These are phyloP conservation scores for Rhodotorula toruloides DNA, from an alignment of 768 basidiomycete genomes.

Conservation along the genomic window DNA sequence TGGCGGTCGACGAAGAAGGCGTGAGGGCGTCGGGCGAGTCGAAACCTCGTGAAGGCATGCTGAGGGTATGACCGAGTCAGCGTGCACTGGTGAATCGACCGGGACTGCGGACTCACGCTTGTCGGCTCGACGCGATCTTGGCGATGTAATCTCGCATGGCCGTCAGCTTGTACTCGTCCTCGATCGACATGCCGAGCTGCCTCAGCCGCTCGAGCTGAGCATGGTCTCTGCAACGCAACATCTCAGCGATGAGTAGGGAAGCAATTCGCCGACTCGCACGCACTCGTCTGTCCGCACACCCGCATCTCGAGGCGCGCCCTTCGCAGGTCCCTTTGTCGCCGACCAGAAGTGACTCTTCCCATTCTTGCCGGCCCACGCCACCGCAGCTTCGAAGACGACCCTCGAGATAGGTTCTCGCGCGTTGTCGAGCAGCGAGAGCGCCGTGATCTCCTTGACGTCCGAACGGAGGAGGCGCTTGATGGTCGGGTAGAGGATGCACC, in stretches of 20 bases:
- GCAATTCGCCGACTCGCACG: constrained; percentile 39
- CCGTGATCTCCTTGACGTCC: constrained; percentile 70
- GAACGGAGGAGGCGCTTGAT: constrained; percentile 77
- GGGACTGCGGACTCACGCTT: constrained; percentile 51
- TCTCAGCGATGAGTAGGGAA: neutral
- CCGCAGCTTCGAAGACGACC: constrained; percentile 74
- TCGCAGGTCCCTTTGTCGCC: neutral
- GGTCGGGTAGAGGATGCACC: constrained; percentile 95
- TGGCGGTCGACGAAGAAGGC: constrained; percentile 4
- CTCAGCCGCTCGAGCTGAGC: constrained; percentile 68
- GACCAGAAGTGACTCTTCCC: constrained; percentile 65
- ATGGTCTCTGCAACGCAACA: constrained; percentile 61
- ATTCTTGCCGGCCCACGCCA: constrained; percentile 80
- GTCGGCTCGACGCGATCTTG: constrained; percentile 81
- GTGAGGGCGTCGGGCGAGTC: constrained; percentile 11
- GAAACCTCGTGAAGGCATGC: constrained; percentile 11
- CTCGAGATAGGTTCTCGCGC: constrained; percentile 68
- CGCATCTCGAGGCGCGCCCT: constrained; percentile 34
- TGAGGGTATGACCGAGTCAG: neutral
- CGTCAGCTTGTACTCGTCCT: constrained; percentile 78
- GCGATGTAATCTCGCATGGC: constrained; percentile 85
- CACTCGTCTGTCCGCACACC: constrained; percentile 59
- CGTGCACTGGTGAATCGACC: neutral
- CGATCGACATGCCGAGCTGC: constrained; percentile 74
- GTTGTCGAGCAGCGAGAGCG: constrained; percentile 65